Base-by-base conservation (phyloP, 208 protist genomes). In the Novymonas esmeraldas region DNA sequence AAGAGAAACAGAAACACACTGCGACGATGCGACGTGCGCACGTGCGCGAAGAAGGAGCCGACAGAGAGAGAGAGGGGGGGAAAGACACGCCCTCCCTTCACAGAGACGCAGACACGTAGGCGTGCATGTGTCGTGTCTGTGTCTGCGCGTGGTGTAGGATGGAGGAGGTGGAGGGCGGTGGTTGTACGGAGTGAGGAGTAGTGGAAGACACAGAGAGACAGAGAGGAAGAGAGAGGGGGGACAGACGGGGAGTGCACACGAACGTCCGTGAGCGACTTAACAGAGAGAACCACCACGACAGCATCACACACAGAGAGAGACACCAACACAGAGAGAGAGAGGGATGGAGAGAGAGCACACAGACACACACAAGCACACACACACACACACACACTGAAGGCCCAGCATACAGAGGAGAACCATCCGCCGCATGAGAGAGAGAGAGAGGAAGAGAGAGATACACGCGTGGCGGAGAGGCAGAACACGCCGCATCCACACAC, bases 41-140 rank as follows among this genome's bases (percentile, higher is more conserved):
- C n/a, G n/a, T n/a, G n/a, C n/a, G n/a, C n/a, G n/a, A n/a, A n/a
- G 57, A 2, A 51, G 33, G 51, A 60, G 59, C 60, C 65, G 54
- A 0, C 2, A 29, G 34, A 63, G 11, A 28, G 38, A 6, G n/a
- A 46, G 9, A 49, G 24, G 24, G 22, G 0, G n/a, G 31, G 41
- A 38, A 6, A 51, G 42, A 65, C n/a, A n/a, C n/a, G n/a, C n/a
- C n/a, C n/a, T n/a, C n/a, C n/a, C n/a, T n/a, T n/a, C n/a, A n/a
- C n/a, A n/a, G n/a, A n/a, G n/a, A n/a, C n/a, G n/a, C n/a, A n/a
- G n/a, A n/a, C n/a, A n/a, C n/a, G n/a, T n/a, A n/a, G n/a, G n/a
- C n/a, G n/a, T n/a, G n/a, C n/a, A n/a, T n/a, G n/a, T n/a, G n/a
- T n/a, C n/a, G n/a, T n/a, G n/a, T n/a, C n/a, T n/a, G n/a, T n/a